Evolutionary conservation across 352 stramenopile genomes (phyloP).

Genomic region (Globisporangium radiosum): DNA sequence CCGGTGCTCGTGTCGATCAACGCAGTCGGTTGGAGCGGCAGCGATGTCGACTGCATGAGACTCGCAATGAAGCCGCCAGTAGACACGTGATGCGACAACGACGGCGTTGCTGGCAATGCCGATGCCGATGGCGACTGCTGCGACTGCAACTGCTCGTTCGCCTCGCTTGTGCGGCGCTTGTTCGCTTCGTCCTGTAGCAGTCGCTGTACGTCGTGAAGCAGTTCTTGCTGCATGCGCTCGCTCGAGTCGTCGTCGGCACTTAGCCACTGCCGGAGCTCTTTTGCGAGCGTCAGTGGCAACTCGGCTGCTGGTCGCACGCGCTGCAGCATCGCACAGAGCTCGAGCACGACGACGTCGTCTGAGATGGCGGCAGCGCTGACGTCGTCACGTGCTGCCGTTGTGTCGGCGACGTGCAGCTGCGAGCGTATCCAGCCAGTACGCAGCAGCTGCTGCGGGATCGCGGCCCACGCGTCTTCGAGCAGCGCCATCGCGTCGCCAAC

Average conservation of each 20-base stretch:
- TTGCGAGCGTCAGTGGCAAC: constrained; percentile 20
- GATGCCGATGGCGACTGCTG: neutral
- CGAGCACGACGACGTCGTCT: constrained; percentile 29
- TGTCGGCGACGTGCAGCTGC: constrained; percentile 10
- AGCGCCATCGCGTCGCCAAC: constrained; percentile 38
- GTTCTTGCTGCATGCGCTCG: constrained; percentile 43
- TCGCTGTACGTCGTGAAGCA: constrained; percentile 34
- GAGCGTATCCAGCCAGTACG: constrained; percentile 27
- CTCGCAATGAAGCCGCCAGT: neutral
- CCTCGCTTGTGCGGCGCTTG: neutral
- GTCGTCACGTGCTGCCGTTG: neutral
- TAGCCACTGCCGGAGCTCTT: constrained; percentile 37
- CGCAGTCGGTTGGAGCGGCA: neutral
- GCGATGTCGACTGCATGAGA: neutral
- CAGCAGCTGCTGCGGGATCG: constrained; percentile 18
- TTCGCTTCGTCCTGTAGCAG: constrained; percentile 38
- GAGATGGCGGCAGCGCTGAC: constrained; percentile 12
- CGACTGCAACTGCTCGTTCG: neutral
- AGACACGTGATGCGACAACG: neutral
- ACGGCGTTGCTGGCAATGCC: neutral
- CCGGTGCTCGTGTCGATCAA: too few relatives aligned
- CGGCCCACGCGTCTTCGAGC: constrained; percentile 32
- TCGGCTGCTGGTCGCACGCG: constrained; percentile 21
- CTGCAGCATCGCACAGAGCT: constrained; percentile 31
- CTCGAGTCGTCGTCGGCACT: constrained; percentile 36